Conservation (phyloP, 2,329 filamentous ascomycete species). For the Alternaria brassicae region DNA sequence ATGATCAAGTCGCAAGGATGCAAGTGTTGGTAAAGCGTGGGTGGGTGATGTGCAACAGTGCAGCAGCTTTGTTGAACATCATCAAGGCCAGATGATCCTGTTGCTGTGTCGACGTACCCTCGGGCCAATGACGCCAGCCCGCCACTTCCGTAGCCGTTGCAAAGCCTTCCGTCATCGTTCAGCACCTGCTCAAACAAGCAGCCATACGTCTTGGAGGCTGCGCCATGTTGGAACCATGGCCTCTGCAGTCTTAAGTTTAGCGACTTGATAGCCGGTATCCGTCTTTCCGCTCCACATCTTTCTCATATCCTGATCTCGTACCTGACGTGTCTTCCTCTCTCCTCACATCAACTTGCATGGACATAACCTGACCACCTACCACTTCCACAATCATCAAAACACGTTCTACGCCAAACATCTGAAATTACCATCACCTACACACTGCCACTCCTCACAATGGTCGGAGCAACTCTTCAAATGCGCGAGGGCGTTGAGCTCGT, state of each 20-base stretch:
- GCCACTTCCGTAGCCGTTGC: constrained; percentile 17
- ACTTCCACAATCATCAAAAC: neutral
- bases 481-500: constrained; percentile 19
- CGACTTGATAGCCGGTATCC: constrained; percentile 7
- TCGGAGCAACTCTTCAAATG: constrained; percentile 9
- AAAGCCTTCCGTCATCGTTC: constrained; percentile 16
- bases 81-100: neutral
- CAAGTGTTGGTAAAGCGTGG: neutral
- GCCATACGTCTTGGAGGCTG: constrained; percentile 7
- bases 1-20: neutral
- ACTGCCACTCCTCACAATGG: neutral
- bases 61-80: neutral
- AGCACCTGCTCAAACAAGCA: constrained; percentile 5
- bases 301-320: neutral
- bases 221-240: constrained; percentile 3
- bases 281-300: neutral
- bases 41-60: neutral
- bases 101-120: neutral
- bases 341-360: neutral
- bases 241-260: neutral
- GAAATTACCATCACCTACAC: neutral
- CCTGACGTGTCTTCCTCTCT: constrained; percentile 3
- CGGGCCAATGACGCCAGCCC: constrained; percentile 11
- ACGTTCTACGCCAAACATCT: neutral
- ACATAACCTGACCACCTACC: neutral